Conservation (phyloP, 2,329 filamentous ascomycete genomes). For the Huntiella omanensis region DNA sequence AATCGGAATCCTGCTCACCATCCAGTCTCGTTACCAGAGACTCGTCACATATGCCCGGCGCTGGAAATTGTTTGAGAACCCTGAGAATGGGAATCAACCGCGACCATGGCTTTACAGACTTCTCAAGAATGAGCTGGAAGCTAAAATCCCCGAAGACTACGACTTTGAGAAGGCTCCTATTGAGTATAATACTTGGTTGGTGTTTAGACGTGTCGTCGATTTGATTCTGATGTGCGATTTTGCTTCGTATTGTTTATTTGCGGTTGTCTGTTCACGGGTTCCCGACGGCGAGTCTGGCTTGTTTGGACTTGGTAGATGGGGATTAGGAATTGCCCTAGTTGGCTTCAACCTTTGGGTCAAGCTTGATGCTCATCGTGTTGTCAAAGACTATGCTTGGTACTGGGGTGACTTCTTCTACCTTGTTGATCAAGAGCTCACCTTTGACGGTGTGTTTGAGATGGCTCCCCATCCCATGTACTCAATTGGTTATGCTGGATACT, state of each 20-base stretch:
- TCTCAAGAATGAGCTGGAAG: conserved; percentile 77
- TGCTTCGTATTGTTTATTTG: conserved; percentile 88
- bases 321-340: conserved; percentile 56
- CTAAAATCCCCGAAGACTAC: conserved; percentile 88
- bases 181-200: conserved; percentile 98
- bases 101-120: conserved; percentile 66
- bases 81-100: conserved; percentile 54
- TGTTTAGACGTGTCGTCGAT: conserved; percentile 89
- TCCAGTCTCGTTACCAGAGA: conserved; percentile 76
- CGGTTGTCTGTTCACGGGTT: conserved; percentile 63
- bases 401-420: conserved; percentile 99
- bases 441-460: conserved; percentile 98
- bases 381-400: conserved; percentile 99
- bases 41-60: conserved; percentile 77
- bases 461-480: conserved; percentile 98
- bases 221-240: conserved; percentile 98
- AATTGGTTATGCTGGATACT: conserved; percentile 93
- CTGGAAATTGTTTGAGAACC: conserved; percentile 74
- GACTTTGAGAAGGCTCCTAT: conserved; percentile 80
- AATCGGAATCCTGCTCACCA: conserved; percentile 73
- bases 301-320: conserved; percentile 60
- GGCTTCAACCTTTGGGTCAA: conserved; percentile 98
- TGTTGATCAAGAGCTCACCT: conserved; percentile 91
- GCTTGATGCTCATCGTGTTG: conserved; percentile 87
- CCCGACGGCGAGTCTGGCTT: conserved; percentile 52